Conservation (phyloP, 1,139 yeast species). For the Lodderomyces orthopsilosis region DNA sequence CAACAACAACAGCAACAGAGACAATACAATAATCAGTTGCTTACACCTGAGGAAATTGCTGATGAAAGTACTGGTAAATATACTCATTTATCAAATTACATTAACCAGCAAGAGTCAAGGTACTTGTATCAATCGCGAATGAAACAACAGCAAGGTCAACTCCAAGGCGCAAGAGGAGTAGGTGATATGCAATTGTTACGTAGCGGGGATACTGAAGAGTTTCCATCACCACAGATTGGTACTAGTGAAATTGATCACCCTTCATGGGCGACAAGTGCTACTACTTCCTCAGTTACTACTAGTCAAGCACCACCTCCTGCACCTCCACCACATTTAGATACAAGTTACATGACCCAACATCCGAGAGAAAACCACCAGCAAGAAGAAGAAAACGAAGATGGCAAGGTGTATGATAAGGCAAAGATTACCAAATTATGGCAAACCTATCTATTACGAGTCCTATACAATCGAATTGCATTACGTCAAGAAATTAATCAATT, state of each 20-base stretch:
- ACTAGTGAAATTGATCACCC: constrained; percentile 1
- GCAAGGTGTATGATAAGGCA: neutral
- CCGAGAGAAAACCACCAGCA: constrained; percentile 5
- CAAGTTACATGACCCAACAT: constrained; percentile 4
- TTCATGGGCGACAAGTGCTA: neutral
- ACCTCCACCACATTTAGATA: constrained; percentile 26
- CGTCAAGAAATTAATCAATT: constrained; percentile 42
- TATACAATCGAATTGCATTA: constrained; percentile 37
- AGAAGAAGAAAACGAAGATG: constrained; percentile 5
- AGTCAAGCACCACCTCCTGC: constrained; percentile 20
- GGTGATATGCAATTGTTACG: neutral
- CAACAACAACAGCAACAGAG: neutral
- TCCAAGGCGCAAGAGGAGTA: neutral
- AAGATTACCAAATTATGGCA: constrained; percentile 34
- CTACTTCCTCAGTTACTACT: constrained; percentile 10
- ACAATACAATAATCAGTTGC: neutral
- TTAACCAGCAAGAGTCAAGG: constrained; percentile 27
- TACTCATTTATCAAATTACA: constrained; percentile 26
- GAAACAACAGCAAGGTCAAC: neutral
- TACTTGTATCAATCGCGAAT: neutral
- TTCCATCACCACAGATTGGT: constrained; percentile 11
- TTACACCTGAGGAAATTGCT: constrained; percentile 4
- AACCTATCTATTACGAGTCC: constrained; percentile 34
- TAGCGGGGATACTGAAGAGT: neutral
- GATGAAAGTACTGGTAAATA: constrained; percentile 17